A percentile compares a stretch with the other conserved stretches of the same genome.
phyloP scores from a whole-genome alignment of 148 eudicot species.

The Camellia sinensis region DNA sequence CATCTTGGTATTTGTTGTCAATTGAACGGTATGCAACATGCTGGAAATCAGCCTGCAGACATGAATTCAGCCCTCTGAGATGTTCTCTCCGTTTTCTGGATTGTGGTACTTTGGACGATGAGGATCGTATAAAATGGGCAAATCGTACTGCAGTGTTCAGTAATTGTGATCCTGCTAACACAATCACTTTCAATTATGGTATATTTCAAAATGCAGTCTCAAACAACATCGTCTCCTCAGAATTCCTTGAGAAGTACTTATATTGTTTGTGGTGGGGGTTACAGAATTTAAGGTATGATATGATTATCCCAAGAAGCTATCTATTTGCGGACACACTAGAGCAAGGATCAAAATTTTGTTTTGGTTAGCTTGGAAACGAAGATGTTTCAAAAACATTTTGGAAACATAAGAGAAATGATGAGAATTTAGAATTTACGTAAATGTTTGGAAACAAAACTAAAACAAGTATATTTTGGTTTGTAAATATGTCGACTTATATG shows the following conservation, averaged over 20 bases:
- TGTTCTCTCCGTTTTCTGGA: constrained; percentile 57
- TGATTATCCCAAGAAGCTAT: too few relatives aligned
- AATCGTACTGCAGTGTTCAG: constrained; percentile 51
- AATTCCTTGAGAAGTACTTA: constrained; percentile 68
- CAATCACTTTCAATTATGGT: constrained; percentile 57
- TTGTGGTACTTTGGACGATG: constrained; percentile 35
- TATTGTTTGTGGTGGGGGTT: constrained; percentile 99
- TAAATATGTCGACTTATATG: too few relatives aligned
- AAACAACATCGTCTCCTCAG: constrained; percentile 67
- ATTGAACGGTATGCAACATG: constrained; percentile 85
- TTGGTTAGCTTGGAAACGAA: too few relatives aligned
- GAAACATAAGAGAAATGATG: too few relatives aligned
- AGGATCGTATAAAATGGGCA: constrained; percentile 54
- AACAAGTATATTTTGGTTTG: too few relatives aligned
- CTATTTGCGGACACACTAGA: too few relatives aligned
- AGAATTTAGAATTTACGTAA: too few relatives aligned
- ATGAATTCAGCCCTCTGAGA: constrained; percentile 37
- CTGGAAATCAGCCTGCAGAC: constrained; percentile 76
- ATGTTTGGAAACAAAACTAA: too few relatives aligned
- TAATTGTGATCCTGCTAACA: constrained; percentile 54
- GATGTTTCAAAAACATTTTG: too few relatives aligned
- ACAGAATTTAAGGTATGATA: constrained; percentile 72
- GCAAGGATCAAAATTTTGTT: too few relatives aligned
- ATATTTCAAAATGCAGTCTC: constrained; percentile 67
- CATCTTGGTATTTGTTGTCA: constrained; percentile 90